Conservation (phyloP, 768 basidiomycete genomes). For the Russula ochroleuca region DNA sequence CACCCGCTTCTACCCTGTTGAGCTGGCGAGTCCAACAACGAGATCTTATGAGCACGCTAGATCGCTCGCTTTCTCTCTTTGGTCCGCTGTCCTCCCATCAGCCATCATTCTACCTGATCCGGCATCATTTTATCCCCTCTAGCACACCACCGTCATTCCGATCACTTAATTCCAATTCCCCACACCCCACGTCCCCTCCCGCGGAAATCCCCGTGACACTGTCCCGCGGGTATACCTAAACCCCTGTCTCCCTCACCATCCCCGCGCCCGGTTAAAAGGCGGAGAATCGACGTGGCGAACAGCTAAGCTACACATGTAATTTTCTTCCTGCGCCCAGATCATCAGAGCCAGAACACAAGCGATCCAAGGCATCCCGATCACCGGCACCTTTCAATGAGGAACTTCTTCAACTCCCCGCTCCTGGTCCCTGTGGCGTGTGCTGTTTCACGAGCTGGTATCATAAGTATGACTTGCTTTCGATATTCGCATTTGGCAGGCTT, state of each 20-base stretch:
- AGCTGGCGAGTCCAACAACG: background rate
- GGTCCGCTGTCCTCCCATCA: background rate
- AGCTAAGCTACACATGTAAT: background rate
- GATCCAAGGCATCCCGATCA: slow-evolving; percentile 5
- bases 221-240: slow-evolving; percentile 2
- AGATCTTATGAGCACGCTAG: background rate
- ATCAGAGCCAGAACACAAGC: slow-evolving; percentile 5
- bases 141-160: slow-evolving; percentile 14
- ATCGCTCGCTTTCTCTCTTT: background rate
- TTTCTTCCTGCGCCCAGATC: slow-evolving; percentile 3
- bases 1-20: background rate
- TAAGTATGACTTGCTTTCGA: background rate
- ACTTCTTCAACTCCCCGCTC: background rate
- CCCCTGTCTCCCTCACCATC: slow-evolving; percentile 6
- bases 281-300: slow-evolving; percentile 17
- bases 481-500: background rate
- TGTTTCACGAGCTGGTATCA: background rate
- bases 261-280: background rate
- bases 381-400: slow-evolving; percentile 3
- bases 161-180: slow-evolving; percentile 21
- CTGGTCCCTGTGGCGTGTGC: slow-evolving; percentile 7
- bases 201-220: slow-evolving; percentile 16
- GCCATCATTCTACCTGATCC: background rate
- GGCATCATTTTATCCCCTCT: slow-evolving; percentile 2
- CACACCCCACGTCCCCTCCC: slow-evolving; percentile 23